A percentile compares a stretch with the other conserved stretches of the same genome.
phyloP scores from a whole-genome alignment of 805 yeast species.

The Starmerella powellii region DNA sequence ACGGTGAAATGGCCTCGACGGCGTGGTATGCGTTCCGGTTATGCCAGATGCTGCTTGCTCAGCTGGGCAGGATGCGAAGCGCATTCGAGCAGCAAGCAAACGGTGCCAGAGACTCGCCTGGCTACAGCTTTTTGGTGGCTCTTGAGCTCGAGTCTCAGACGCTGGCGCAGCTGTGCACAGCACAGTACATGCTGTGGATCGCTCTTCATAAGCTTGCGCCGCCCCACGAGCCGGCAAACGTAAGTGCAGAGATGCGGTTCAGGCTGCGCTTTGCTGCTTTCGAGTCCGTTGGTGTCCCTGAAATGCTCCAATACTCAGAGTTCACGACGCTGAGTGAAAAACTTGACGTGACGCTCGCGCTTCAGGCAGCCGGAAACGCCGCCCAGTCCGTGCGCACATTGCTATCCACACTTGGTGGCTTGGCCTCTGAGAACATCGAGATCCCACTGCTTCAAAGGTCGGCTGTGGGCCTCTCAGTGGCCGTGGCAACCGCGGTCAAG shows the following conservation, averaged over 20 bases:
- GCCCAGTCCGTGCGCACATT: constrained; percentile 14
- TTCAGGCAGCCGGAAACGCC: constrained; percentile 21
- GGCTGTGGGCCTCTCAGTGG: constrained; percentile 18
- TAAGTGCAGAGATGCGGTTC: constrained; percentile 31
- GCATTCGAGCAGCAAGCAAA: constrained; percentile 21
- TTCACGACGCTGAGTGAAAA: constrained; percentile 16
- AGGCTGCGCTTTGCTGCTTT: constrained; percentile 65
- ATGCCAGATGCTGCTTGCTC: constrained; percentile 32
- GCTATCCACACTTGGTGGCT: constrained; percentile 12
- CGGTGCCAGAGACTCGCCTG: constrained; percentile 17
- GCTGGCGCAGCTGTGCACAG: constrained; percentile 26
- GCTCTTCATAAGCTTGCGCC: constrained; percentile 16
- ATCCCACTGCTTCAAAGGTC: constrained; percentile 20
- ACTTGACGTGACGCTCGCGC: constrained; percentile 20
- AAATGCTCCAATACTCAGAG: constrained; percentile 40
- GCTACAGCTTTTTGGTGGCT: constrained; percentile 23
- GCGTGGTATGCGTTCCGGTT: constrained; percentile 57
- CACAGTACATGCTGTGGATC: constrained; percentile 23
- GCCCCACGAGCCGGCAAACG: constrained; percentile 15
- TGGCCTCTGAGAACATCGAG: constrained; percentile 21
- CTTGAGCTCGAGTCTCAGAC: constrained; percentile 27
- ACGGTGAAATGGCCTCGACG: constrained; percentile 54
- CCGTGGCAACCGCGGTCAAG: constrained; percentile 14
- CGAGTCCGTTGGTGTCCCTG: constrained; percentile 68
- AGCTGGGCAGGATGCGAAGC: constrained; percentile 33